A percentile compares a stretch with the other conserved stretches of the same genome.
Conservation (phyloP, 2,329 filamentous ascomycete genomes). For the Graphilbum ipis-grandicollis region DNA sequence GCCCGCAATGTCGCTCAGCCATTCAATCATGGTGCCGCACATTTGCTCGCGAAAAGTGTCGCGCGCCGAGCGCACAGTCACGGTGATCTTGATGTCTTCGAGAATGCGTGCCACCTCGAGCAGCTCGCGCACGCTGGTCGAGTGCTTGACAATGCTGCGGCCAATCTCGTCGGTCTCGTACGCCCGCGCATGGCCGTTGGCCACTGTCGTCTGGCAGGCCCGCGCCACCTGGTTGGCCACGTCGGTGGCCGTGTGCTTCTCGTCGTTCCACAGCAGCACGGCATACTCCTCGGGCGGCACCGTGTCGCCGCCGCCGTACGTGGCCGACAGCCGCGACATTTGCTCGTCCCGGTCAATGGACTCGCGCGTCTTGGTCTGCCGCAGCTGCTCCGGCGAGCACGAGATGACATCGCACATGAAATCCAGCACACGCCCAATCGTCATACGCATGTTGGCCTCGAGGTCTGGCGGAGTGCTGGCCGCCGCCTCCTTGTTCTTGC, state of each 20-base stretch:
- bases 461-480: constrained; percentile 56
- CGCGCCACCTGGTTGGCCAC: constrained; percentile 80
- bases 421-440: constrained; percentile 70
- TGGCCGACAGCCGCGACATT: constrained; percentile 56
- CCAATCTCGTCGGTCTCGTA: constrained; percentile 82
- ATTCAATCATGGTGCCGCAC: constrained; percentile 95
- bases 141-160: constrained; percentile 67
- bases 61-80: constrained; percentile 81
- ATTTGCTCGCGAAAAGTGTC: constrained; percentile 97
- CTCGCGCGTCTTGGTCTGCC: constrained; percentile 66
- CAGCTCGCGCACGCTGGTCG: constrained; percentile 52
- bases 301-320: constrained; percentile 54
- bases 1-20: constrained; percentile 83
- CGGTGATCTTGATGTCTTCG: constrained; percentile 89
- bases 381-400: constrained; percentile 88
- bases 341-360: constrained; percentile 70
- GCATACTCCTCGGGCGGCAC: constrained; percentile 60
- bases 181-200: constrained; percentile 56
- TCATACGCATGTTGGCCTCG: constrained; percentile 62
- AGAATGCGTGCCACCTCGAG: constrained; percentile 69
- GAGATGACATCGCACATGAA: constrained; percentile 97
- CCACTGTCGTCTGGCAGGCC: constrained; percentile 58
- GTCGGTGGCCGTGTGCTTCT: constrained; percentile 91
- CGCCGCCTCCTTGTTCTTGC: constrained; percentile 43
- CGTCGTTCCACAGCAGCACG: constrained; percentile 89